Evolutionary conservation across 1,284 basidiomycete genomes (phyloP).

Genomic region (Ustilago crameri): DNA sequence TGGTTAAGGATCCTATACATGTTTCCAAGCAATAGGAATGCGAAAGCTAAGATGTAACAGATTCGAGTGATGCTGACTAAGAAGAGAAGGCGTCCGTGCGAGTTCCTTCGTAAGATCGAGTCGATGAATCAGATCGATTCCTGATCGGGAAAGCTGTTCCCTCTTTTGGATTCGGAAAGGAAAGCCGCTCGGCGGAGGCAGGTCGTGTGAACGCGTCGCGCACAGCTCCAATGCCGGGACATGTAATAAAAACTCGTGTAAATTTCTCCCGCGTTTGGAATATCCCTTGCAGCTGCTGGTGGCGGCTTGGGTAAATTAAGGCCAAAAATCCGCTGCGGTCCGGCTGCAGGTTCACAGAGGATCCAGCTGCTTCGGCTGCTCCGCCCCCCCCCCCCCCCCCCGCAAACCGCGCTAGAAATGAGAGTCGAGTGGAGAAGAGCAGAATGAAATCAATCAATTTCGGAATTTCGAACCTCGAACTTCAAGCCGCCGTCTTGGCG

Average conservation of each 20-base stretch:
- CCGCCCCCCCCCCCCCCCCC: too few species aligned
- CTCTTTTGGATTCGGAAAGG: too few species aligned
- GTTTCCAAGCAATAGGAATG: background rate
- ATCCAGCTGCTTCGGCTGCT: constrained; percentile 15
- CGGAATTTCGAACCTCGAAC: background rate
- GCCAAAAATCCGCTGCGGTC: background rate
- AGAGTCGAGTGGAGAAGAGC: constrained; percentile 2
- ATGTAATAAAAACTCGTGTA: too few species aligned
- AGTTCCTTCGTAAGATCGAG: too few species aligned
- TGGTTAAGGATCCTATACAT: constrained; percentile 11
- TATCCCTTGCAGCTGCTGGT: too few species aligned
- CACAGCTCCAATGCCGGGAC: background rate
- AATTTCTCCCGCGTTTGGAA: too few species aligned
- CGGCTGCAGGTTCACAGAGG: constrained; percentile 20
- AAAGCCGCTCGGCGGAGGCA: background rate
- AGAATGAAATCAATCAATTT: background rate
- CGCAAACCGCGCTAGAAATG: constrained; percentile 19
- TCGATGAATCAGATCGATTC: too few species aligned
- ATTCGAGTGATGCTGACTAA: background rate
- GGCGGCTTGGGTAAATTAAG: too few species aligned
- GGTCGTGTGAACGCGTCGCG: constrained; percentile 7
- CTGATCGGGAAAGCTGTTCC: too few species aligned
- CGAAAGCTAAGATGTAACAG: background rate
- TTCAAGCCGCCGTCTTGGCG: background rate
- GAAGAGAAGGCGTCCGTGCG: too few species aligned